Evolutionary conservation across 2,329 filamentous ascomycete species (phyloP), one percentile per base, ranked within the genome.

Genomic region (Exophiala xenobiotica): DNA sequence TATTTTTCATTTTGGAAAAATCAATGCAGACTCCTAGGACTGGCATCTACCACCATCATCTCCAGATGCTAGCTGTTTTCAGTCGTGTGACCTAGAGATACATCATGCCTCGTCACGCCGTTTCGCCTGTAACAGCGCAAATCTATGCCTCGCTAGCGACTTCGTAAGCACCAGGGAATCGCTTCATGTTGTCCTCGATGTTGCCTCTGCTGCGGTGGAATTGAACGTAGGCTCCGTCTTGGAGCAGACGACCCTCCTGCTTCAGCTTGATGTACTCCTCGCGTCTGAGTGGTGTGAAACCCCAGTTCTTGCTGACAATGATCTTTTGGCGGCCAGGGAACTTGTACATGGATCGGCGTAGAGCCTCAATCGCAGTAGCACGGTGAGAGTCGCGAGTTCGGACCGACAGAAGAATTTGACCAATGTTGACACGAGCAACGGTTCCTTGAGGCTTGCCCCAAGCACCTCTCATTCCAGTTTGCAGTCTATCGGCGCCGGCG

Each of bases 301-400:
- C 93, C 93, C 93, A 99, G 86, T 99, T 99, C 90, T 97, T 99
- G 83, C 88, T 95, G 80, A 97, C 87, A 71, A 99, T 96, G 81
- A 99, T 97, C 90, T 99, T 99, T 85, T 99, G 93, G 80, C 93
- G 92, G 77, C 93, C 93, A 66, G 93, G 93, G 89, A 99, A 99
- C 88, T 97, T 99, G 90, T 97, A 96, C 87, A 96, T 93, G 64
- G 90, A 95, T 76, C 93, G 90, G 75, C 95, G 92, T 75, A 99
- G 89, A 73, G 93, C 93, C 87, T 99, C 93, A 70, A 99, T 90
- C 74, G 93, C 93, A 70, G 86, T 84, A 66, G 87, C 86, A 69
- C 90, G 90, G 86, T 93, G 85, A 67, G 85, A 81, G 79, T 99
- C 93, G 86, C 91, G 90, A 74, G 93, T 99, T 74, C 93, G 89